Base-by-base conservation (phyloP, 805 yeast species). In the Metschnikowia bowlesiae region DNA sequence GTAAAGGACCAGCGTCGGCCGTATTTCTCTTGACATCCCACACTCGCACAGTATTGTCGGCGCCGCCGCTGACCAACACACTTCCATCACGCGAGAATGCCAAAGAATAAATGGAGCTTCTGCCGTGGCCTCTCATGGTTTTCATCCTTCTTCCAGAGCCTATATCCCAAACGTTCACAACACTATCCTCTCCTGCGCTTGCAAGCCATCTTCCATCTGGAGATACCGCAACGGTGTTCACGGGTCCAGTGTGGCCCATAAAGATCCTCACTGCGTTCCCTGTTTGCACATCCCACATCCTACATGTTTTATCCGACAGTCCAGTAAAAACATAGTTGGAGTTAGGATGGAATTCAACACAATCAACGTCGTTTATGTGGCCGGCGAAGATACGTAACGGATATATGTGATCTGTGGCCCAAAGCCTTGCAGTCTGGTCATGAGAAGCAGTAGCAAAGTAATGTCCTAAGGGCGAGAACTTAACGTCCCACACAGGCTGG, bases 181-280 rank as follows among this genome's bases (percentile, higher is more conserved):
- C 79, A 39, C 90, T 83, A 66, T 94, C 98, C 63, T 90, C 97
- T 48, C 96, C 96, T 2, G 96, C 97, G 50, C 90, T 82, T 4
- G 98, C 97, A 50, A 94, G 73, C 92, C 96, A 88, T 62, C 97
- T 78, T 3, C 99, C 99, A 72, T 94, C 97, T 0, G 98, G 98
- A 1, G 96, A 86, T 8, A 89, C 96, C 0, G 96, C 90, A 57
- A 89, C 72, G 16, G 90, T 79, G 54, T 88, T 86, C 22, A 94
- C 81, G 1, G 97, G 86, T n/a, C 91, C 90, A 2, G 90, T 82
- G 62, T 91, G 97, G 1, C 97, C 97, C 67, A 89, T 81, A 66
- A 94, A 92, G 8, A 94, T 83, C 54, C 99, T 80, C 30, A 91
- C 97, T 38, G 95, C 83, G 56, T 83, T 84, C 37, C 99, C 99